These are phyloP conservation scores for Lippia alba DNA, from an alignment of 305 asterid genomes.

Conservation along the genomic window DNA sequence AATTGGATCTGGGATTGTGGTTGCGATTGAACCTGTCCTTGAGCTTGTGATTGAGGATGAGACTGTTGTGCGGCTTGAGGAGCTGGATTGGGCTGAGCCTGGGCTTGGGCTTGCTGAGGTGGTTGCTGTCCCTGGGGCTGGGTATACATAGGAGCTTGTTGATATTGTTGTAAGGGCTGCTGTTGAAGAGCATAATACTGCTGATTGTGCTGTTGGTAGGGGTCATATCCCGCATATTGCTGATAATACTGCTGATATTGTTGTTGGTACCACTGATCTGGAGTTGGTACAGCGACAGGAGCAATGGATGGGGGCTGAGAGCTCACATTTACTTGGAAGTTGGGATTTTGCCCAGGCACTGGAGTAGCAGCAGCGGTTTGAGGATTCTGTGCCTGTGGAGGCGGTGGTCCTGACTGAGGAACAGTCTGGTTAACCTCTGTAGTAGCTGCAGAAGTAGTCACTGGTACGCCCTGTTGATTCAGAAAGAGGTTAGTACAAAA, in stretches of 20 bases:
- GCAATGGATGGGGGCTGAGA: constrained; percentile 56
- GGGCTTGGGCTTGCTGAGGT: constrained; percentile 48
- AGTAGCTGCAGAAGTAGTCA: constrained; percentile 49
- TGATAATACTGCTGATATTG: constrained; percentile 91
- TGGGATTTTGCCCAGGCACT: constrained; percentile 62
- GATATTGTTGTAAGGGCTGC: constrained; percentile 62
- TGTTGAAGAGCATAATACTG: constrained; percentile 73
- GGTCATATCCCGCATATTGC: constrained; percentile 77
- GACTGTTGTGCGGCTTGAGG: constrained; percentile 52
- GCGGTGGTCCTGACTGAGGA: constrained; percentile 52
- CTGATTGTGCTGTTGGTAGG: constrained; percentile 71
- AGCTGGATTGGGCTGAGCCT: constrained; percentile 38
- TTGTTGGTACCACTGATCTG: constrained; percentile 89
- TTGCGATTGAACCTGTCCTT: constrained; percentile 47
- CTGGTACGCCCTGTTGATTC: constrained; percentile 62
- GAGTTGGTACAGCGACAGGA: constrained; percentile 54
- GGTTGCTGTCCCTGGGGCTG: constrained; percentile 52
- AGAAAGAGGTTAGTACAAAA: constrained; percentile 17
- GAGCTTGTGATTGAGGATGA: constrained; percentile 47
- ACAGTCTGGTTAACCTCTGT: constrained; percentile 50
- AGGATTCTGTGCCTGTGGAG: constrained; percentile 58
- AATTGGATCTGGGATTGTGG: constrained; percentile 38
- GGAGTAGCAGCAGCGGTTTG: constrained; percentile 49
- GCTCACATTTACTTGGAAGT: constrained; percentile 47
- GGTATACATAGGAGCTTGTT: constrained; percentile 54